A percentile compares a stretch with the other conserved stretches of the same genome.
Conservation (phyloP, 345 rosid species). For the Mercurialis annua region DNA sequence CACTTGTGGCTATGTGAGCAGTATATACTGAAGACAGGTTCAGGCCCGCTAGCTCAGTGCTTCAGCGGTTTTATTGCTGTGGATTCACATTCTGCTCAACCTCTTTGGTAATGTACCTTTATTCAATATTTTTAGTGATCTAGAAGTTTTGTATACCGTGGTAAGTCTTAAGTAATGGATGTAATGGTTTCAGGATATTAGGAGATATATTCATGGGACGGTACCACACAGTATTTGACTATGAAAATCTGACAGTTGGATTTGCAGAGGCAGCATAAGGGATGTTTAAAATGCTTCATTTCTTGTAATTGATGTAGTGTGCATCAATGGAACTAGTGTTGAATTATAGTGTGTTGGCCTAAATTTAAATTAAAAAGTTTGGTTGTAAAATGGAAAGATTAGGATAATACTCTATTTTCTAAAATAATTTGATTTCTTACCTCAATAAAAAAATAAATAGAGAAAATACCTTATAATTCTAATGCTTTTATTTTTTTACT, state of each 20-base stretch:
- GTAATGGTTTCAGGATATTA: conserved; percentile 25
- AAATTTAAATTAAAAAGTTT: background rate
- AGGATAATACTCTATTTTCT: no score
- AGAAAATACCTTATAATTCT: no score
- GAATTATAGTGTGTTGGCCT: background rate
- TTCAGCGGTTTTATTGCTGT: conserved; percentile 34
- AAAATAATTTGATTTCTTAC: no score
- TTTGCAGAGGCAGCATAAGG: conserved; percentile 30
- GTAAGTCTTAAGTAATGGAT: background rate
- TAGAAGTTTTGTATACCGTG: background rate
- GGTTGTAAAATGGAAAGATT: conserved; percentile 8
- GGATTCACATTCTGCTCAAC: conserved; percentile 31
- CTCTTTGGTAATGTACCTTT: conserved; percentile 24
- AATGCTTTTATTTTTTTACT: no score
- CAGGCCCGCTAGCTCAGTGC: conserved; percentile 24
- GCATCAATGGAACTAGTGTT: background rate
- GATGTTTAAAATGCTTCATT: background rate
- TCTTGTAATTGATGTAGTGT: no score
- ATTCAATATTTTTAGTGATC: background rate
- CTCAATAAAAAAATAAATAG: no score
- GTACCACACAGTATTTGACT: conserved; percentile 33
- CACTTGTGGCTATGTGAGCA: conserved; percentile 13
- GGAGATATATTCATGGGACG: conserved; percentile 37
- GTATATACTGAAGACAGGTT: conserved; percentile 31
- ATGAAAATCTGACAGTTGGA: conserved; percentile 25